Conservation (phyloP, 2,329 filamentous ascomycete genomes). For the Calonectria pteridis region DNA sequence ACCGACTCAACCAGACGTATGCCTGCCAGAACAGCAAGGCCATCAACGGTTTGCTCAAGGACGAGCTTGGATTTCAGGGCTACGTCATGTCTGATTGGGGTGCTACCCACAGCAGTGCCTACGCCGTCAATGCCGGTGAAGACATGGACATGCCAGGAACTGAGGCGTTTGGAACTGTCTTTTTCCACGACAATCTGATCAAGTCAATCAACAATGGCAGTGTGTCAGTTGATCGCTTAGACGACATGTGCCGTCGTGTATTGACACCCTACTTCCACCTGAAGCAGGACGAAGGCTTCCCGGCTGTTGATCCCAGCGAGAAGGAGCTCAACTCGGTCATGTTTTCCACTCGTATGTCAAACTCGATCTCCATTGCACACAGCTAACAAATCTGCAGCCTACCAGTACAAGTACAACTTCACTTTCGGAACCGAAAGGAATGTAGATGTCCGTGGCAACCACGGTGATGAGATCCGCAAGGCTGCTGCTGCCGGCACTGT, state of each 20-base stretch:
- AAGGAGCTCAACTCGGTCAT: not conserved
- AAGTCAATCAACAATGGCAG: slow-evolving; percentile 1
- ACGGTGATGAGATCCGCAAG: slow-evolving; percentile 66
- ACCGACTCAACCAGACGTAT: slow-evolving; percentile 61
- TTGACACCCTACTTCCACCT: not conserved
- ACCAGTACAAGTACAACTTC: slow-evolving; percentile 47
- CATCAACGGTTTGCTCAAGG: slow-evolving; percentile 62
- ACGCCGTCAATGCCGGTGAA: slow-evolving; percentile 58
- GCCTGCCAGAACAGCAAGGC: slow-evolving; percentile 62
- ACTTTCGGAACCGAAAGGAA: not conserved
- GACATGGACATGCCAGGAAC: slow-evolving; percentile 64
- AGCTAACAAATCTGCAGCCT: not conserved
- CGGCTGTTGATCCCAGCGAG: slow-evolving; percentile 49
- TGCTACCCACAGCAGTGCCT: slow-evolving; percentile 55
- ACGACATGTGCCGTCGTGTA: slow-evolving; percentile 1
- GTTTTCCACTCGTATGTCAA: not conserved
- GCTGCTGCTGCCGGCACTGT: slow-evolving; percentile 69
- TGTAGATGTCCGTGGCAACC: slow-evolving; percentile 61
- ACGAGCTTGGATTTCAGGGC: slow-evolving; percentile 62
- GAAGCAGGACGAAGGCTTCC: slow-evolving; percentile 59
- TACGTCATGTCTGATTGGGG: slow-evolving; percentile 59
- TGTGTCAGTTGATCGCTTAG: not conserved
- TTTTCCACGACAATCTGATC: not conserved
- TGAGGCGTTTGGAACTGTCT: not conserved
- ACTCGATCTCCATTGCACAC: accelerated